Conservation (phyloP, 768 basidiomycete species). For the Tylopilus sp. region DNA sequence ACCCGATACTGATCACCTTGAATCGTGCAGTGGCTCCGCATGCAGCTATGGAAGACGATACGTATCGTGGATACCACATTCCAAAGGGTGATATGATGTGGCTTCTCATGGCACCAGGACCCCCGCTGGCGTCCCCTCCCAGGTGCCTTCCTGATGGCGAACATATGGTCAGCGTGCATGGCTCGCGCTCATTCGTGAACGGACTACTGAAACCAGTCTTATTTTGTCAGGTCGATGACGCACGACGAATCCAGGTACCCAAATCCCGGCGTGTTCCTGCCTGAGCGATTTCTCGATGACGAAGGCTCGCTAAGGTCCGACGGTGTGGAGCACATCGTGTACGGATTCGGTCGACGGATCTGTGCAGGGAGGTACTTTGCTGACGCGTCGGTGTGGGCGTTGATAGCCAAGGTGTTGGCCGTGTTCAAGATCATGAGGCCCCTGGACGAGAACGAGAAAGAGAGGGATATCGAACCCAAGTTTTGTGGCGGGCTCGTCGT, state of each 20-base stretch:
- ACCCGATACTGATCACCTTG: background rate
- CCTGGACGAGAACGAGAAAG: conserved; percentile 9
- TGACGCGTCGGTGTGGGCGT: conserved; percentile 17
- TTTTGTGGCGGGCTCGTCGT: background rate
- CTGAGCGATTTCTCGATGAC: conserved; percentile 37
- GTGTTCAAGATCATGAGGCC: conserved; percentile 10
- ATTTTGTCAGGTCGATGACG: conserved; percentile 3
- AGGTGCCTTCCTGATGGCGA: conserved; percentile 8
- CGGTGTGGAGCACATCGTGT: conserved; percentile 6
- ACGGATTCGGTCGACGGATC: conserved; percentile 25
- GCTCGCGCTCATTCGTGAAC: background rate
- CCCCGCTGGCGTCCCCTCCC: background rate
- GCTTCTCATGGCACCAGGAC: too few species aligned
- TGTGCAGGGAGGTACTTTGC: conserved; percentile 24
- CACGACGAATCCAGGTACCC: conserved; percentile 32
- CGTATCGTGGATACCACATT: conserved; percentile 33
- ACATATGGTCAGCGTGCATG: conserved; percentile 10
- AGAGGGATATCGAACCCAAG: conserved; percentile 5
- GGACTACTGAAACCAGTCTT: too few species aligned
- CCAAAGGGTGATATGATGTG: conserved; percentile 28
- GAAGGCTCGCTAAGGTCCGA: conserved; percentile 17
- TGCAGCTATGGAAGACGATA: conserved; percentile 4
- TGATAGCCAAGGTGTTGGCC: conserved; percentile 13
- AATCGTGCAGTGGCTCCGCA: conserved; percentile 23
- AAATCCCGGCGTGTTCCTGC: conserved; percentile 33